Conservation (phyloP, 306 rosid species). For the Datisca glomerata region DNA sequence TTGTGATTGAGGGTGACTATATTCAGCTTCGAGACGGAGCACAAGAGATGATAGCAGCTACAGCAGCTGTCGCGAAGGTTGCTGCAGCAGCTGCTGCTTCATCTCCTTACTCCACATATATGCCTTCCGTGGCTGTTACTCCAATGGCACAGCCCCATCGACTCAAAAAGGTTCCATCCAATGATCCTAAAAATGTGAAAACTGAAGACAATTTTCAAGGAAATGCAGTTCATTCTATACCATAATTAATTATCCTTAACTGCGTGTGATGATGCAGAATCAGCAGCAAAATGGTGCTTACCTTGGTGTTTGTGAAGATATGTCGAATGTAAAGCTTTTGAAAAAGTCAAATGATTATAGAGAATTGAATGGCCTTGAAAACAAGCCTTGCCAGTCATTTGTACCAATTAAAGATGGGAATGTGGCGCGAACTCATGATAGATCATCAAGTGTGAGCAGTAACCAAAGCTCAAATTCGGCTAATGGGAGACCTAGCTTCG, state of each 20-base stretch:
- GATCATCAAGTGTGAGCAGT: constrained; percentile 5
- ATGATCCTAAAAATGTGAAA: constrained; percentile 38
- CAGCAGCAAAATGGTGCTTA: constrained; percentile 57
- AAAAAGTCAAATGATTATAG: constrained; percentile 58
- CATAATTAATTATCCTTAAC: constrained; percentile 22
- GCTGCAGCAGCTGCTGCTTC: constrained; percentile 94
- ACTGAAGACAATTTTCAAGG: constrained; percentile 21
- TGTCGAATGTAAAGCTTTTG: constrained; percentile 53
- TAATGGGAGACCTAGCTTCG: constrained; percentile 57
- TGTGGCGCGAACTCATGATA: constrained; percentile 15
- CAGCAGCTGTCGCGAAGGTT: constrained; percentile 85
- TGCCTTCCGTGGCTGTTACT: constrained; percentile 92
- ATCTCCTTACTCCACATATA: constrained; percentile 61
- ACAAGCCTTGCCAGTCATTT: constrained; percentile 40
- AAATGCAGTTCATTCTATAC: constrained; percentile 9
- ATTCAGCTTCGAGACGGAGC: constrained; percentile 95
- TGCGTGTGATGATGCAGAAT: constrained; percentile 33
- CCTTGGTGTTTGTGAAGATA: constrained; percentile 41
- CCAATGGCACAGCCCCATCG: constrained; percentile 91
- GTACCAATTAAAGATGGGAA: constrained; percentile 40
- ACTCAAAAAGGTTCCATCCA: constrained; percentile 38
- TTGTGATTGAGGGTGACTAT: constrained; percentile 73
- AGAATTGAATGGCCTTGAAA: constrained; percentile 42
- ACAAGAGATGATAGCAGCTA: constrained; percentile 84
- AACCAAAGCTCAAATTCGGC: constrained; percentile 35